Percentiles rank a stretch among this genome's conserved stretches.
Evolutionary conservation across 495 filamentous ascomycete genomes (phyloP).

Genomic region (Podospora conica): DNA sequence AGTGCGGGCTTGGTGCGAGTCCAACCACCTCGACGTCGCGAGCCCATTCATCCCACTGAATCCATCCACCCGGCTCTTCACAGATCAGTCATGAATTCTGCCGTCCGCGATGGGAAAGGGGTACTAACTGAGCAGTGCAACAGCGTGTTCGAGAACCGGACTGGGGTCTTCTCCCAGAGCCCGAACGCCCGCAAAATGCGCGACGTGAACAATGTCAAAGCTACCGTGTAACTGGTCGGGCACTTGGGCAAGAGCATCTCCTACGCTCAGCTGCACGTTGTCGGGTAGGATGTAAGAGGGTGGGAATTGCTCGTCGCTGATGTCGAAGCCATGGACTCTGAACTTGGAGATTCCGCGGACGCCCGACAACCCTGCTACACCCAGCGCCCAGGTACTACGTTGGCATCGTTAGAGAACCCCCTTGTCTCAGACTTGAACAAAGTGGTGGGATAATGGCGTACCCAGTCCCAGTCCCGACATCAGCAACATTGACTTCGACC

Average conservation of each 20-base stretch:
- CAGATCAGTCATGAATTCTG: neutral
- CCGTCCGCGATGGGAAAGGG: neutral
- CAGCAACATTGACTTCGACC: conserved; percentile 3
- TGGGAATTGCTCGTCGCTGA: conserved; percentile 11
- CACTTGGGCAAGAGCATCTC: neutral
- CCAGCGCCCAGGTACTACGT: conserved; percentile 2
- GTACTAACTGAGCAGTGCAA: conserved; percentile 5
- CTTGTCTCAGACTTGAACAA: too few relatives aligned
- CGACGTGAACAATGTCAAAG: conserved; percentile 11
- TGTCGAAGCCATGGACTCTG: conserved; percentile 14
- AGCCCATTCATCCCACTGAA: conserved; percentile 13
- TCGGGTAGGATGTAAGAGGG: neutral
- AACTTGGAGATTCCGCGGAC: conserved; percentile 2
- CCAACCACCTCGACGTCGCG: conserved; percentile 3
- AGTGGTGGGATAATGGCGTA: neutral
- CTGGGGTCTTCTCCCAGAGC: conserved; percentile 8
- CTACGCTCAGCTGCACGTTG: conserved; percentile 1
- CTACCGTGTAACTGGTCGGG: neutral
- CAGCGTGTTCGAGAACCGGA: conserved; percentile 4
- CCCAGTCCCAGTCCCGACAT: conserved; percentile 9
- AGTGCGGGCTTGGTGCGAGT: neutral
- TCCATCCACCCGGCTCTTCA: conserved; percentile 11
- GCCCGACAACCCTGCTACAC: neutral
- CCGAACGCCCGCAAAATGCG: conserved; percentile 9
- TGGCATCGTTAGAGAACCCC: neutral